Evolutionary conservation across 1,284 basidiomycete species (phyloP).

Genomic region (Xerocomus minutiporus): DNA sequence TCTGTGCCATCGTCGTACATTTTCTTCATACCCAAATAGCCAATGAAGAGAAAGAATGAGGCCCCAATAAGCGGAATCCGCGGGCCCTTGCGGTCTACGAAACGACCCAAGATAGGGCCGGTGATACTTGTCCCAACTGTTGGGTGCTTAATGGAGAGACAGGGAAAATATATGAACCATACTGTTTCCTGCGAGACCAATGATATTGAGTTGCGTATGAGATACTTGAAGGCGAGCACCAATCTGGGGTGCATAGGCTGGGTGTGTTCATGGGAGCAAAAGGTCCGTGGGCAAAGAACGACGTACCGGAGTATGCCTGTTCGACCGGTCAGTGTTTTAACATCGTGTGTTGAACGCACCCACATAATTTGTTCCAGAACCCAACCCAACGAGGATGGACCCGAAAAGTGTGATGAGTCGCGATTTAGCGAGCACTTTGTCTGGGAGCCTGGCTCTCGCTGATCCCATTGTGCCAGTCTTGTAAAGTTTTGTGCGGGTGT

Average conservation of each 20-base stretch:
- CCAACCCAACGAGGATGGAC: slow-evolving; percentile 54
- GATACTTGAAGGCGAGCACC: slow-evolving; percentile 63
- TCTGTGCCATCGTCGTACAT: slow-evolving; percentile 54
- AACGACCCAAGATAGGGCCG: slow-evolving; percentile 65
- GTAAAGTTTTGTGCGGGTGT: neutral
- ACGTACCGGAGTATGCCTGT: slow-evolving; percentile 32
- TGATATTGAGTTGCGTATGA: slow-evolving; percentile 72
- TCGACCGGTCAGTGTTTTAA: neutral
- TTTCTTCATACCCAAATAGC: slow-evolving; percentile 63
- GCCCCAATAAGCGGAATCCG: slow-evolving; percentile 45
- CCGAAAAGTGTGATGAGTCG: slow-evolving; percentile 42
- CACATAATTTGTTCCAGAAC: slow-evolving; percentile 26
- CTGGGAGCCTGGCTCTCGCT: neutral
- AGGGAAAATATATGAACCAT: slow-evolving; percentile 11
- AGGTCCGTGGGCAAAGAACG: neutral
- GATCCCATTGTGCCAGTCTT: slow-evolving; percentile 11
- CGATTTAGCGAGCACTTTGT: slow-evolving; percentile 11
- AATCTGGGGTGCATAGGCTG: slow-evolving; percentile 79
- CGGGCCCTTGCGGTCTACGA: slow-evolving; percentile 64
- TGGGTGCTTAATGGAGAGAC: slow-evolving; percentile 2
- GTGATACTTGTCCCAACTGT: slow-evolving; percentile 57
- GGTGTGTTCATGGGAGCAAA: slow-evolving; percentile 1
- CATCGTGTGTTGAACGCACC: neutral
- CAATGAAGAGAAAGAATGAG: slow-evolving; percentile 50
- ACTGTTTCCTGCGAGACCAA: slow-evolving; percentile 69